Evolutionary conservation across 2,329 filamentous ascomycete genomes (phyloP).

Genomic region (Harringtonia lauricola): DNA sequence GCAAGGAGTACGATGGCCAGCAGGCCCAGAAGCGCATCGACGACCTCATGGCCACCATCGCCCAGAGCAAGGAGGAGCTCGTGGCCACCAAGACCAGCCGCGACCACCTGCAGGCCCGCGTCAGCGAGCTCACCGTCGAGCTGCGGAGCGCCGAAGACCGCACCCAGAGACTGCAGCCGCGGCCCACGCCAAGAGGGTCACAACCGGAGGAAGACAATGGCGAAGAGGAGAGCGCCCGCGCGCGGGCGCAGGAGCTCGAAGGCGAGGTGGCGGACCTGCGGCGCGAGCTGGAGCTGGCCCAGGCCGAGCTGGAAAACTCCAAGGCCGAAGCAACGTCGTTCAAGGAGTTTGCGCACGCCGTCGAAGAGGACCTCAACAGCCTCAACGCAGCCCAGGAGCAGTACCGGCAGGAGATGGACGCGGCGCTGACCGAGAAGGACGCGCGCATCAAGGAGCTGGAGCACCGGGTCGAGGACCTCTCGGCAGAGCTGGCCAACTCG

Average conservation of each 20-base stretch:
- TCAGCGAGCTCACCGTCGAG: slow-evolving; percentile 82
- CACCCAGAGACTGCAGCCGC: slow-evolving; percentile 68
- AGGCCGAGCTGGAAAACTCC: slow-evolving; percentile 68
- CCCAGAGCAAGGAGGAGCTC: slow-evolving; percentile 76
- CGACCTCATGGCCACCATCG: slow-evolving; percentile 70
- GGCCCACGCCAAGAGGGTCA: slow-evolving; percentile 51
- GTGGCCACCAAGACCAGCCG: slow-evolving; percentile 76
- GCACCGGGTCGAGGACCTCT: slow-evolving; percentile 74
- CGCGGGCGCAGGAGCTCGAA: slow-evolving; percentile 67
- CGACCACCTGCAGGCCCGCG: slow-evolving; percentile 79
- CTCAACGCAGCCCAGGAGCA: slow-evolving; percentile 73
- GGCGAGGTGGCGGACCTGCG: slow-evolving; percentile 79
- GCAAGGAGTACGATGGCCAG: slow-evolving; percentile 82
- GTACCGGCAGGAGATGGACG: slow-evolving; percentile 78
- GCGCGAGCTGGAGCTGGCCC: slow-evolving; percentile 73
- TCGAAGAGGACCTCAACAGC: slow-evolving; percentile 77
- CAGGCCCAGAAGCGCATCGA: slow-evolving; percentile 88
- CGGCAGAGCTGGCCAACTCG: slow-evolving; percentile 66
- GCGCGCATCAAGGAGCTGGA: slow-evolving; percentile 69
- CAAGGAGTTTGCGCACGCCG: slow-evolving; percentile 73
- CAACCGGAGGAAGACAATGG: slow-evolving; percentile 23
- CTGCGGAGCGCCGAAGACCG: slow-evolving; percentile 84
- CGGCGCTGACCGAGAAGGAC: slow-evolving; percentile 65
- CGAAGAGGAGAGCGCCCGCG: slow-evolving; percentile 28
- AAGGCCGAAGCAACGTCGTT: slow-evolving; percentile 79